Conservation (phyloP, 352 stramenopile genomes). For the Thraustochytrium striatum region DNA sequence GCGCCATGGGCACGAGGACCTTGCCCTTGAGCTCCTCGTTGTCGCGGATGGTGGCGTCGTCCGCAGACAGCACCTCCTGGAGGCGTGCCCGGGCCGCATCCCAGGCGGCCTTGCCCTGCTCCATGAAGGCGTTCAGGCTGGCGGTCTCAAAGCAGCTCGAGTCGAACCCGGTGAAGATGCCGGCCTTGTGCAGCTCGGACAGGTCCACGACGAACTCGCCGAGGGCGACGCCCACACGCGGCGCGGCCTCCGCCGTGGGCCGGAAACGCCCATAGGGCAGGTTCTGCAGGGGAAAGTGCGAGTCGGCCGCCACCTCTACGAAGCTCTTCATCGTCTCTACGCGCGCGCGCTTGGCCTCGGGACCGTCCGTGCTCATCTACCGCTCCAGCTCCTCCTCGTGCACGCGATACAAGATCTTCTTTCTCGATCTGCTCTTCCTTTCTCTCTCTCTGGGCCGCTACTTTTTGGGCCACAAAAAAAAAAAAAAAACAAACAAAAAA, state of each 20-base stretch:
- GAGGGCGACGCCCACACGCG: conserved; percentile 72
- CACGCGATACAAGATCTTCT: too few species aligned
- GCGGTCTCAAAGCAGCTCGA: conserved; percentile 61
- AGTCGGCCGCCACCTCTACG: conserved; percentile 31
- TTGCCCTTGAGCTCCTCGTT: conserved; percentile 67
- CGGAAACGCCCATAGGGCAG: conserved; percentile 91
- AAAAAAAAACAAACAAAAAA: too few species aligned
- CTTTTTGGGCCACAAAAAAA: too few species aligned
- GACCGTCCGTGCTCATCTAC: background rate
- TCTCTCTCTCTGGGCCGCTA: too few species aligned
- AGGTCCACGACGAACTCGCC: conserved; percentile 75
- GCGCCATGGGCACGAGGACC: conserved; percentile 71
- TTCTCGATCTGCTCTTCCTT: too few species aligned
- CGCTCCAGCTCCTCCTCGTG: background rate
- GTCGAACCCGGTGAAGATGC: conserved; percentile 68
- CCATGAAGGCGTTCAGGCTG: conserved; percentile 88
- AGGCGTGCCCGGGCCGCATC: conserved; percentile 72
- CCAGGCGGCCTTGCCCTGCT: conserved; percentile 76
- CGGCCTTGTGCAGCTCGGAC: conserved; percentile 74
- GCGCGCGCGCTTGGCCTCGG: conserved; percentile 18
- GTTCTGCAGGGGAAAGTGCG: conserved; percentile 88
- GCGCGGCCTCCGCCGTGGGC: background rate
- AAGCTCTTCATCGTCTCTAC: conserved; percentile 15
- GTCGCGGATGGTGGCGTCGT: conserved; percentile 69
- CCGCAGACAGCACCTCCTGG: conserved; percentile 71